These are phyloP conservation scores for Boletus sp. DNA, from an alignment of 768 basidiomycete genomes.

Conservation along the genomic window DNA sequence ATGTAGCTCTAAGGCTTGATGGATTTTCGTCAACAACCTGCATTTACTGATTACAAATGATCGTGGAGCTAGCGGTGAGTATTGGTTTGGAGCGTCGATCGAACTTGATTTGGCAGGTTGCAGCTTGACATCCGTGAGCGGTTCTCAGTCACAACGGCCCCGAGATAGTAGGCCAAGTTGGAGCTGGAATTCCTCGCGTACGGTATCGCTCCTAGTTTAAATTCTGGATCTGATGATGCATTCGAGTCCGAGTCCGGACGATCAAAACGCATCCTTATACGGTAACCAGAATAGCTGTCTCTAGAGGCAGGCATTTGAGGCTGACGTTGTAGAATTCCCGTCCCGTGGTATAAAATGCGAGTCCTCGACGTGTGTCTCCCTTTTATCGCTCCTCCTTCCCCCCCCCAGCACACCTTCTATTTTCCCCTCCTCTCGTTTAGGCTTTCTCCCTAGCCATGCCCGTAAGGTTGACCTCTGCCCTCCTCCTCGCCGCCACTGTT, in stretches of 20 bases:
- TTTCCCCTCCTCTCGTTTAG: slow-evolving; percentile 38
- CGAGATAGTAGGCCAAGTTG: background rate
- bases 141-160: background rate
- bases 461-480: slow-evolving; percentile 18
- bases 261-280: slow-evolving; percentile 8
- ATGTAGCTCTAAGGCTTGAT: background rate
- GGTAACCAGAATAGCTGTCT: slow-evolving; percentile 20
- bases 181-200: slow-evolving; percentile 1
- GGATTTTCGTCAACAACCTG: background rate
- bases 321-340: slow-evolving; percentile 25
- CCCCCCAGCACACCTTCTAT: slow-evolving; percentile 18
- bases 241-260: background rate
- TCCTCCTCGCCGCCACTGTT: slow-evolving; percentile 24
- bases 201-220: background rate
- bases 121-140: too few relatives aligned
- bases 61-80: slow-evolving; percentile 12
- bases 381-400: slow-evolving; percentile 5
- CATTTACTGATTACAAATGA: background rate
- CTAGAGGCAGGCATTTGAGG: slow-evolving; percentile 12
- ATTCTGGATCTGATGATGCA: background rate
- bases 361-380: background rate
- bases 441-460: slow-evolving; percentile 31
- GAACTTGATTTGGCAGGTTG: slow-evolving; percentile 15
- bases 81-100: slow-evolving; percentile 16
- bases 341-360: slow-evolving; percentile 26